A percentile compares a stretch with the other conserved stretches of the same genome.
Evolutionary conservation across 192 early-diverging fungal genomes (phyloP).

Genomic region (Radiomyces spectabilis): DNA sequence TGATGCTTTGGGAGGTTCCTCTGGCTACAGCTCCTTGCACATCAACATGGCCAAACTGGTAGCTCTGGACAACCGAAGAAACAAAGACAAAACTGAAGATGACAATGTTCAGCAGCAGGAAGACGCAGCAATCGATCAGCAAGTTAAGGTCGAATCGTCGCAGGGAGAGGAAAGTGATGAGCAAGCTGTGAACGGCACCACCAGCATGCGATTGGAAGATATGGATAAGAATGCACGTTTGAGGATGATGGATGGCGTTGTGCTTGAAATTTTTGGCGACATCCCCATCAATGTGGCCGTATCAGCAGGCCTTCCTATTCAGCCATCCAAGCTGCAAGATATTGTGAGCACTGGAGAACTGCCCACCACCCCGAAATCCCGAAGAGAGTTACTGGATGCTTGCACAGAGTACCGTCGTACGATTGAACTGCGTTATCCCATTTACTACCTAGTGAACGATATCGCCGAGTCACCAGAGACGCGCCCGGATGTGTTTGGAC

Average conservation of each 20-base stretch:
- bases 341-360: neutral
- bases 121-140: neutral
- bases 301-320: conserved; percentile 6
- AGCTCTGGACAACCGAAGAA: conserved; percentile 2
- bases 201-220: neutral
- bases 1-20: conserved; percentile 10
- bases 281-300: conserved; percentile 18
- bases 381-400: conserved; percentile 1
- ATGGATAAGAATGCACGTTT: neutral
- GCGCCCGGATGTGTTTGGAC: conserved; percentile 2
- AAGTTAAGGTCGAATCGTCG: too few relatives aligned
- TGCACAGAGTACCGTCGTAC: conserved; percentile 8
- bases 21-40: conserved; percentile 2
- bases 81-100: neutral
- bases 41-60: conserved; percentile 8
- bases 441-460: conserved; percentile 13
- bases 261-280: conserved; percentile 11
- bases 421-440: conserved; percentile 3
- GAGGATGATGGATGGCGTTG: conserved; percentile 3
- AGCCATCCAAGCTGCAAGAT: neutral
- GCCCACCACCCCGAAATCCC: neutral
- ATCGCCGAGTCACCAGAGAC: neutral
- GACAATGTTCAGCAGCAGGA: too few relatives aligned
- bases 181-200: neutral
- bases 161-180: too few relatives aligned